A percentile compares a stretch with the other conserved stretches of the same genome.
Conservation (phyloP, 1,284 basidiomycete species). For the Macrocystidia cucumis region DNA sequence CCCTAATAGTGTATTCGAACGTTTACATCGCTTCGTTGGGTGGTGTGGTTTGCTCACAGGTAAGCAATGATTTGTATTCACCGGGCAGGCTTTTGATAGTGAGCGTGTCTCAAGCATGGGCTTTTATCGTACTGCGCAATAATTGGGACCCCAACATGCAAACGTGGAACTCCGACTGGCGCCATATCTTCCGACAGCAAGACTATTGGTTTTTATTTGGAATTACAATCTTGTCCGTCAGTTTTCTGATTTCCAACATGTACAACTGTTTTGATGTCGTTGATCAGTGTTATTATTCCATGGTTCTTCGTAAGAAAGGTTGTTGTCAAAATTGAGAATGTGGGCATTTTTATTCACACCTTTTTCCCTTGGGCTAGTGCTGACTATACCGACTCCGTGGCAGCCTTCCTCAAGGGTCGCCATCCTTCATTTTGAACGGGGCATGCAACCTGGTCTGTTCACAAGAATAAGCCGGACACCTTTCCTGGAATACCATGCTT, state of each 20-base stretch:
- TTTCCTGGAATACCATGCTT: slow-evolving; percentile 64
- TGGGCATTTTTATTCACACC: slow-evolving; percentile 23
- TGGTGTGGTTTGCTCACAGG: slow-evolving; percentile 54
- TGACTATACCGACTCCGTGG: slow-evolving; percentile 10
- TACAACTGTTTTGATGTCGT: too few species aligned
- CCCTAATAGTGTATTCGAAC: slow-evolving; percentile 50
- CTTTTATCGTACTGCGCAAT: slow-evolving; percentile 63
- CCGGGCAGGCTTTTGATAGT: not conserved
- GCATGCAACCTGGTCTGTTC: slow-evolving; percentile 66
- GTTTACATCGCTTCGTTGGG: slow-evolving; percentile 64
- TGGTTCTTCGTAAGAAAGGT: slow-evolving; percentile 74
- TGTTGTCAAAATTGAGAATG: slow-evolving; percentile 66
- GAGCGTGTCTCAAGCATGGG: slow-evolving; percentile 37
- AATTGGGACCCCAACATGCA: slow-evolving; percentile 51
- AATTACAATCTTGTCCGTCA: slow-evolving; percentile 73
- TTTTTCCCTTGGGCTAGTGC: not conserved
- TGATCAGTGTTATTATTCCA: slow-evolving; percentile 54
- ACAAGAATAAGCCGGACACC: slow-evolving; percentile 59
- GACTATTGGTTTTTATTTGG: slow-evolving; percentile 71
- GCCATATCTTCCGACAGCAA: slow-evolving; percentile 55
- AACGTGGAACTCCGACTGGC: slow-evolving; percentile 49
- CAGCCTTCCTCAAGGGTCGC: slow-evolving; percentile 66
- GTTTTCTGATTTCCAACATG: too few species aligned
- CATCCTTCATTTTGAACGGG: slow-evolving; percentile 57
- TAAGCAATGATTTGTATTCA: slow-evolving; percentile 21